Conservation (phyloP, 495 filamentous ascomycete species). For the Halenospora varia region DNA sequence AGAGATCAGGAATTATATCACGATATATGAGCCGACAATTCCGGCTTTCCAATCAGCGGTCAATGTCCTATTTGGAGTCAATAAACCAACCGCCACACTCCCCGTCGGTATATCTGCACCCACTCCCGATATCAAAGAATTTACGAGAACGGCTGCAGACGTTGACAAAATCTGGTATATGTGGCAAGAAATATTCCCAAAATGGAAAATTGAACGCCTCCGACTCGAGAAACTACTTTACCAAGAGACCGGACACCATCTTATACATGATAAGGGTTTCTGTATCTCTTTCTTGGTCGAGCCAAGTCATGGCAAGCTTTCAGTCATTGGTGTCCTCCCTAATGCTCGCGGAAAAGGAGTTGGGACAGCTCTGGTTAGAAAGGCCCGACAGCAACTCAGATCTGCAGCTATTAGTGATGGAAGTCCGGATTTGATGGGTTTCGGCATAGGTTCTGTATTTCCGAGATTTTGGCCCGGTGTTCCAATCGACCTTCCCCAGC, state of each 20-base stretch:
- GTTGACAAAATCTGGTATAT: conserved; percentile 28
- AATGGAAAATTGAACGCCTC: conserved; percentile 31
- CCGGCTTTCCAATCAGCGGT: conserved; percentile 40
- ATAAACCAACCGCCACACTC: conserved; percentile 31
- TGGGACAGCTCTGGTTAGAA: conserved; percentile 36
- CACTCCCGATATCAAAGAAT: conserved; percentile 10
- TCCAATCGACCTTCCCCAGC: conserved; percentile 35
- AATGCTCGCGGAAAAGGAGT: conserved; percentile 36
- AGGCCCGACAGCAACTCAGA: conserved; percentile 29
- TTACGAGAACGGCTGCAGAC: conserved; percentile 28
- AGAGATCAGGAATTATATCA: conserved; percentile 40
- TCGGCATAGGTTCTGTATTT: conserved; percentile 37
- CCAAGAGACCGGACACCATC: conserved; percentile 29
- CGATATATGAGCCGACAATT: conserved; percentile 45
- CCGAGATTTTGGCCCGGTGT: conserved; percentile 48
- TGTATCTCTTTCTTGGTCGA: conserved; percentile 36
- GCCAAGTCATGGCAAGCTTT: conserved; percentile 21
- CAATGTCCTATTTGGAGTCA: conserved; percentile 37
- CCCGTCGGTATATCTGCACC: conserved; percentile 29
- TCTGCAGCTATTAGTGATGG: conserved; percentile 22
- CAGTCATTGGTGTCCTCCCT: conserved; percentile 37
- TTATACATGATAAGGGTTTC: conserved; percentile 41
- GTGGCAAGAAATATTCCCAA: conserved; percentile 41
- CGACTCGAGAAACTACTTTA: conserved; percentile 29
- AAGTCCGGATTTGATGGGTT: conserved; percentile 19